These are phyloP conservation scores for Laetiporus sulphureus DNA, from an alignment of 1,284 basidiomycete genomes.

Conservation along the genomic window DNA sequence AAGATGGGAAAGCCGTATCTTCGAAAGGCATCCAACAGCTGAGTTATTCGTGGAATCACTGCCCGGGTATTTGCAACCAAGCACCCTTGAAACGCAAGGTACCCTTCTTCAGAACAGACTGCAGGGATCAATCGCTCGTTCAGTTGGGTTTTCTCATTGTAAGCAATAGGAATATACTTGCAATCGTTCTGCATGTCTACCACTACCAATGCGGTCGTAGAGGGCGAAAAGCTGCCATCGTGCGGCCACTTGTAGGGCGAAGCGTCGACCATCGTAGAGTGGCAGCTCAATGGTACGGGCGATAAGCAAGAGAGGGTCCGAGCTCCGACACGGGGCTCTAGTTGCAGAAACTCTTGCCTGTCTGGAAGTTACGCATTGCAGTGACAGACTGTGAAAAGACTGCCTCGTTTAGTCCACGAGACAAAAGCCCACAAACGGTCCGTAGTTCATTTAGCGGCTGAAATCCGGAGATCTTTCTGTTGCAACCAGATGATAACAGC, in stretches of 20 bases:
- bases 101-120: slow-evolving; percentile 8
- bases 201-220: slow-evolving; percentile 5
- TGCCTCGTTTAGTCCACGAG: too few species aligned
- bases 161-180: neutral
- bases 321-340: too few species aligned
- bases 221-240: slow-evolving; percentile 1
- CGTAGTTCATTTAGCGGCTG: too few species aligned
- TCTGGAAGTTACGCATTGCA: too few species aligned
- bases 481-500: too few species aligned
- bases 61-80: slow-evolving; percentile 3
- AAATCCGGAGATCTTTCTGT: too few species aligned
- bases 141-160: neutral
- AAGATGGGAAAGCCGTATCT: slow-evolving; percentile 4
- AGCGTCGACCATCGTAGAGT: too few species aligned
- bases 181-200: slow-evolving; percentile 11
- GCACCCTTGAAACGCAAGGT: slow-evolving; percentile 5
- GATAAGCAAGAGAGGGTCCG: too few species aligned
- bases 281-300: too few species aligned
- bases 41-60: slow-evolving; percentile 5
- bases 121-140: neutral
- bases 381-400: too few species aligned
- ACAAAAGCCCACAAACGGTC: too few species aligned
- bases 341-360: too few species aligned
- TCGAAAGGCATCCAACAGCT: slow-evolving; percentile 6
- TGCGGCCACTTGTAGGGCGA: slow-evolving; percentile 7